Base-by-base conservation (phyloP, 768 basidiomycete species). In the Clavaria fumosa region DNA sequence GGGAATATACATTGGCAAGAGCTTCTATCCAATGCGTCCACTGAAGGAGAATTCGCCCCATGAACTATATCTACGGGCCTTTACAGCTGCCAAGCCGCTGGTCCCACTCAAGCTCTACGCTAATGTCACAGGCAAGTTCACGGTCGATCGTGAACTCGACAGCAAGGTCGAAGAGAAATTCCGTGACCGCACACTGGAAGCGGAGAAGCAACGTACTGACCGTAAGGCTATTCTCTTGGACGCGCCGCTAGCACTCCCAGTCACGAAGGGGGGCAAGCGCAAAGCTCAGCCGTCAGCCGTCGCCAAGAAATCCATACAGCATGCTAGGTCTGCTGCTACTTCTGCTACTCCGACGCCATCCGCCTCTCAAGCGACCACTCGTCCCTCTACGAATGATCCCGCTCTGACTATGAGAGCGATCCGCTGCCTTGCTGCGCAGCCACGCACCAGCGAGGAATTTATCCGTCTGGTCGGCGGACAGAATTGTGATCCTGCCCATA, bases 31-130 rank as follows among this genome's bases (percentile, higher is more conserved):
- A 1, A 69, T 81, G 63, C 61, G 58, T 2, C 54, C 65, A 4
- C 53, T 55, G 39, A 60, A 61, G 39, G 82, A 82, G 53, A 63
- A 60, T 42, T 51, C 62, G 1, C 61, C 66, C 5, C 78, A 83
- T 46, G 83, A 86, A 43, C 64, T 86, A 21, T 86, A 81, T 54
- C 65, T 84, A 15, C 70, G 79, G 11, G 60, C 71, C 9, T 61
- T 75, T 24, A 67, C 69, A 11, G 62, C 67, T 5, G 57, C 66
- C 17, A 76, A 72, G 52, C 72, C 68, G 34, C 69, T 62, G 44
- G 69, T 71, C 0, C 74, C 78, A 1, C 67, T 85, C 46, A 82
- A 79, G 52, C 69, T 79, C 14, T 70, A 76, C 46, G 82, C 78
- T 43, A 75, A 72, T 46, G 70, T 86, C 31, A 62, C 70, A n/a